phyloP scores from a whole-genome alignment of 306 rosid species.

The Fragaria nilgerrensis region DNA sequence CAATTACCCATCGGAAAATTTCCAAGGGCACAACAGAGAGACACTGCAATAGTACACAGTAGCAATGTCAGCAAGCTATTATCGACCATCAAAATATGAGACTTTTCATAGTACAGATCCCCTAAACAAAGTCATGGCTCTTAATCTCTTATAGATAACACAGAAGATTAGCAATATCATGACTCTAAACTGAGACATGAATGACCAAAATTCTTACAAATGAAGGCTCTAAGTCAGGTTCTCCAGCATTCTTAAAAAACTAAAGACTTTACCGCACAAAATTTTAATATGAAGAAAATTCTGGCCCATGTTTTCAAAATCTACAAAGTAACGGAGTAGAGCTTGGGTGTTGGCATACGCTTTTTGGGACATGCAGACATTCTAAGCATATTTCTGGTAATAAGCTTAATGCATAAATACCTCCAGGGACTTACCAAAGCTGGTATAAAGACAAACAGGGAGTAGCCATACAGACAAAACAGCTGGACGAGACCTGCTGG shows the following conservation, averaged over 20 bases:
- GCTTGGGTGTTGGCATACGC: neutral
- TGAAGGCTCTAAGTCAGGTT: neutral
- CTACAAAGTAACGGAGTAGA: neutral
- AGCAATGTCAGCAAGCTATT: constrained; percentile 15
- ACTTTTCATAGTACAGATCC: neutral
- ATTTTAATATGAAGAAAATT: neutral
- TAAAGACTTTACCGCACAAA: neutral
- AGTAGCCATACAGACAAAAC: constrained; percentile 94
- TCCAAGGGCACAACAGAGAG: constrained; percentile 80
- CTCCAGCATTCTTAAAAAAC: neutral
- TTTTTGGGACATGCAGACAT: constrained; percentile 1
- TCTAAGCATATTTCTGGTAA: constrained; percentile 2
- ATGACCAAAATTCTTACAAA: neutral
- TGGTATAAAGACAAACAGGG: constrained; percentile 85
- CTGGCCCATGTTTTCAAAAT: neutral
- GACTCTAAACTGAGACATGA: neutral
- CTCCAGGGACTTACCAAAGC: constrained; percentile 62
- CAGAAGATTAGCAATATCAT: neutral
- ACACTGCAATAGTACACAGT: constrained; percentile 55
- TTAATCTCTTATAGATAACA: too few species aligned
- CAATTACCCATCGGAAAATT: constrained; percentile 78
- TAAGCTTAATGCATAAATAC: constrained; percentile 4
- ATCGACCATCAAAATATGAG: neutral
- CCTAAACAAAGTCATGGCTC: neutral
- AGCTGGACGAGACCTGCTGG: constrained; percentile 90